phyloP scores from a whole-genome alignment of 805 yeast genomes.

The Cyberlindnera saturnus region DNA sequence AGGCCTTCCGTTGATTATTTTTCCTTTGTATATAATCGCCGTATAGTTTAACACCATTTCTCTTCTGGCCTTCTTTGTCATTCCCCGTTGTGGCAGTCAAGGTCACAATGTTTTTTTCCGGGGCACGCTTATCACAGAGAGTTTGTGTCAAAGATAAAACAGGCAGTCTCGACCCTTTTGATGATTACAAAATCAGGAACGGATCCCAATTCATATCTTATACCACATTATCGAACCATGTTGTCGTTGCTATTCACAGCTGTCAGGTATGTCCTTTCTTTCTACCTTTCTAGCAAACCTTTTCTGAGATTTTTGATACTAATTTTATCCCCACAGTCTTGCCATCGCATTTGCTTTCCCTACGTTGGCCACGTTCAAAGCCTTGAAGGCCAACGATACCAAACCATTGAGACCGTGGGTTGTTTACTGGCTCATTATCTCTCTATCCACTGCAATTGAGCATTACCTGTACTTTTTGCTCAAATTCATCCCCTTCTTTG shows the following conservation, averaged over 20 bases:
- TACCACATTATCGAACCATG: conserved; percentile 1
- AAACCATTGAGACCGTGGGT: conserved; percentile 33
- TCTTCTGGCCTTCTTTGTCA: too few species aligned
- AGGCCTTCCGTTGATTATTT: conserved; percentile 15
- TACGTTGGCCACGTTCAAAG: conserved; percentile 51
- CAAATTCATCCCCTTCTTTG: conserved; percentile 48
- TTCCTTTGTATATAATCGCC: background rate
- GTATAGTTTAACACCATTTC: background rate
- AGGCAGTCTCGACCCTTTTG: background rate
- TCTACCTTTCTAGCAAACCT: background rate
- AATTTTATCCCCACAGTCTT: conserved; percentile 20
- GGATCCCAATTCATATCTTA: background rate
- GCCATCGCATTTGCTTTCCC: conserved; percentile 49
- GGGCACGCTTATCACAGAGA: conserved; percentile 1
- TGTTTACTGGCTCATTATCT: conserved; percentile 62
- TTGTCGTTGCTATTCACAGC: conserved; percentile 8
- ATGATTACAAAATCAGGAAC: too few species aligned
- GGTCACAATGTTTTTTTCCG: background rate
- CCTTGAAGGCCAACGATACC: conserved; percentile 31
- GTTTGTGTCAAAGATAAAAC: conserved; percentile 1
- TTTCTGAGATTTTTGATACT: background rate
- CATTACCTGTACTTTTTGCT: conserved; percentile 39
- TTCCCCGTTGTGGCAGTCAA: too few species aligned
- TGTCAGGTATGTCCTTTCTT: conserved; percentile 8
- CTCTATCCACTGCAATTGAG: conserved; percentile 34